Evolutionary conservation across 1,139 yeast genomes (phyloP).

Genomic region (Taphrina confusa): DNA sequence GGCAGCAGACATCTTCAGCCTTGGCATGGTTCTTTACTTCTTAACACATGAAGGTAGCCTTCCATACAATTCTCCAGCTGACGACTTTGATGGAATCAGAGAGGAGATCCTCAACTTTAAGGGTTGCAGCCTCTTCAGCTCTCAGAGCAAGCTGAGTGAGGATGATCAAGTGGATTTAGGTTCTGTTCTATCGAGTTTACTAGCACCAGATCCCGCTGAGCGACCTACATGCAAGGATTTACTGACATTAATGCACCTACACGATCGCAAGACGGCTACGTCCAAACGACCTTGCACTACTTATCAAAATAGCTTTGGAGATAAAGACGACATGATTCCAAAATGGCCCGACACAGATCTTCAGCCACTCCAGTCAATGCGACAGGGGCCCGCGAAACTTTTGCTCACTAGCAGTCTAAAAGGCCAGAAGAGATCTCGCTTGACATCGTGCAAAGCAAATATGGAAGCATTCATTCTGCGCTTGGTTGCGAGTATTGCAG

Average conservation of each 20-base stretch:
- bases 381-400: too few relatives aligned
- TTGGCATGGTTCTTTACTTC: constrained; percentile 78
- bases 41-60: constrained; percentile 63
- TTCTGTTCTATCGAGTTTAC: constrained; percentile 48
- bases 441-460: neutral
- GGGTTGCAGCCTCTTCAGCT: constrained; percentile 43
- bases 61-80: constrained; percentile 48
- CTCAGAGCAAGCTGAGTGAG: constrained; percentile 42
- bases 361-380: too few relatives aligned
- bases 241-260: constrained; percentile 43
- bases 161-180: constrained; percentile 52
- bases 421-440: too few relatives aligned
- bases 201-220: constrained; percentile 47
- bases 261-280: neutral
- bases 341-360: constrained; percentile 1
- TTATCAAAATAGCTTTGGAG: neutral
- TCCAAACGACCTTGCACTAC: too few relatives aligned
- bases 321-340: neutral
- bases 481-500: neutral
- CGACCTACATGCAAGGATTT: constrained; percentile 55
- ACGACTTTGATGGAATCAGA: constrained; percentile 49
- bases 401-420: too few relatives aligned
- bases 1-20: constrained; percentile 68
- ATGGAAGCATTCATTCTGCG: neutral
- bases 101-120: constrained; percentile 49